phyloP scores from a whole-genome alignment of 495 filamentous ascomycete species.

The Tuber melanosporum region DNA sequence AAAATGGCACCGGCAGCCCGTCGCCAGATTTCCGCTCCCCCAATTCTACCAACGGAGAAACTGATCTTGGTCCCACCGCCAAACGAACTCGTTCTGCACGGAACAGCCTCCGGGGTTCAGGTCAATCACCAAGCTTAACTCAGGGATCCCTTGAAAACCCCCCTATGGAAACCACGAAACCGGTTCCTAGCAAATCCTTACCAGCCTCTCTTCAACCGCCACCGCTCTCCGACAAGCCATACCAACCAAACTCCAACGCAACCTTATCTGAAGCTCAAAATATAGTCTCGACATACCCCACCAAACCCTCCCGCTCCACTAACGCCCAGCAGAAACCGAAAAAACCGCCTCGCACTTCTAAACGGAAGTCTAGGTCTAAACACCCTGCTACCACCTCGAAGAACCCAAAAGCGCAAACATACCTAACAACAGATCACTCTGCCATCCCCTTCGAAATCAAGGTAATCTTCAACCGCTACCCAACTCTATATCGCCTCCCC shows the following conservation, averaged over 20 bases:
- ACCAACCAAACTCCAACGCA: not conserved
- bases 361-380: not conserved
- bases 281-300: not conserved
- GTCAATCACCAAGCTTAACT: not conserved
- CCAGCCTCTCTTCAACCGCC: not conserved
- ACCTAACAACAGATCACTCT: not conserved
- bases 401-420: not conserved
- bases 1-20: not conserved
- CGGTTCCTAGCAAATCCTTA: not conserved
- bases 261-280: not conserved
- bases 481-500: constrained; percentile 10
- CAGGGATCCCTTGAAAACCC: not conserved
- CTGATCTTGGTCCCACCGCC: not conserved
- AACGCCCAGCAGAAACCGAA: not conserved
- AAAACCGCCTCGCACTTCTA: not conserved
- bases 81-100: not conserved
- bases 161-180: not conserved
- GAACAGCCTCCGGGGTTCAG: not conserved
- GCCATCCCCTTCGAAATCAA: constrained; percentile 4
- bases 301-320: not conserved
- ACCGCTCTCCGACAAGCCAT: not conserved
- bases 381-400: not conserved
- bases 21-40: not conserved
- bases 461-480: constrained; percentile 30
- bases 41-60: not conserved